Evolutionary conservation across 2,329 filamentous ascomycete genomes (phyloP).

Genomic region (Sclerotinia minor): DNA sequence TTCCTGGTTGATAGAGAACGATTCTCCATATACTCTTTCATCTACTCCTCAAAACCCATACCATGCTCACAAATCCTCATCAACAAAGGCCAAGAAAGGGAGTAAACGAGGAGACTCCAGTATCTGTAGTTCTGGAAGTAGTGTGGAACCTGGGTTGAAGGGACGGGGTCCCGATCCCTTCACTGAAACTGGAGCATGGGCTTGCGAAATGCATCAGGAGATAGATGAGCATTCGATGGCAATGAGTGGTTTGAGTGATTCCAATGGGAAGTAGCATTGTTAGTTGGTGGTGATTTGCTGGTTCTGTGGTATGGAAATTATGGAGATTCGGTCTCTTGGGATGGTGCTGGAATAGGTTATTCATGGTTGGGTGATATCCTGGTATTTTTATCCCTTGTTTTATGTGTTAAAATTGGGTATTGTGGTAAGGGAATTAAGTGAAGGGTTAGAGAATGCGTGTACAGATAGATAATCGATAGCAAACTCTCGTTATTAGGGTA

Average conservation of each 20-base stretch:
- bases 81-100: slow-evolving; percentile 26
- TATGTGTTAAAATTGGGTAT: not conserved
- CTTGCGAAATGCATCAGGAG: slow-evolving; percentile 13
- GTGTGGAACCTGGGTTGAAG: slow-evolving; percentile 20
- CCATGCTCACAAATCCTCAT: slow-evolving; percentile 13
- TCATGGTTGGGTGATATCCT: slow-evolving; percentile 8
- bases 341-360: slow-evolving; percentile 11
- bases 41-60: slow-evolving; percentile 2
- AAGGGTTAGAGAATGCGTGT: not conserved
- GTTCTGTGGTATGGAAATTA: not conserved
- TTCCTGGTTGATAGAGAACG: slow-evolving; percentile 14
- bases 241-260: slow-evolving; percentile 29
- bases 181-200: slow-evolving; percentile 31
- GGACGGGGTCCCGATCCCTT: slow-evolving; percentile 29
- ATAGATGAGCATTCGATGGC: slow-evolving; percentile 24
- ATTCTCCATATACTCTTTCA: not conserved
- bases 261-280: not conserved
- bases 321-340: not conserved
- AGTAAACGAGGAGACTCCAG: slow-evolving; percentile 32
- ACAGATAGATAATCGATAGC: not conserved
- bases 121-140: slow-evolving; percentile 27
- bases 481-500: not conserved
- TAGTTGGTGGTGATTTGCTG: not conserved
- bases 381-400: not conserved
- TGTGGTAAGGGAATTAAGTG: not conserved